Percentiles rank a stretch among this genome's conserved stretches.
These are phyloP conservation scores for Ballota nigra DNA, from an alignment of 257 asterid genomes.

Conservation along the genomic window DNA sequence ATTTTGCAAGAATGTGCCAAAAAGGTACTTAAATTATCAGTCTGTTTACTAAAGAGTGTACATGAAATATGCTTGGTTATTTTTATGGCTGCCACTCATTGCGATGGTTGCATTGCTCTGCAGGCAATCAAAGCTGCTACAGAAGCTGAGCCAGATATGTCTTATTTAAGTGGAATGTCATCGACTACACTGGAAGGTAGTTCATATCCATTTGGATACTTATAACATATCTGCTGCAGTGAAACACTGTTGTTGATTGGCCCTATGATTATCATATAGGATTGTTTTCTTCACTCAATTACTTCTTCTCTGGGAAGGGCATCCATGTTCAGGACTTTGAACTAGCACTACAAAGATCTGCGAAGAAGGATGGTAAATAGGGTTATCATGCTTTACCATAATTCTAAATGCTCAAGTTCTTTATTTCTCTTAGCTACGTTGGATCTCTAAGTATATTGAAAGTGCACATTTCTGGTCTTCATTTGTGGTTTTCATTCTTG, in stretches of 20 bases:
- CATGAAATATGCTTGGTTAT: slow-evolving; percentile 15
- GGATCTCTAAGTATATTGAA: slow-evolving; percentile 9
- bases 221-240: slow-evolving; percentile 18
- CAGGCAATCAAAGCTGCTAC: slow-evolving; percentile 84
- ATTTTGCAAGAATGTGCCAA: slow-evolving; percentile 77
- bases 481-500: not conserved
- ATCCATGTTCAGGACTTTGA: slow-evolving; percentile 66
- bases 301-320: slow-evolving; percentile 79
- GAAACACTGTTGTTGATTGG: slow-evolving; percentile 24
- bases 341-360: slow-evolving; percentile 57
- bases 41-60: slow-evolving; percentile 8
- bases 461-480: not conserved
- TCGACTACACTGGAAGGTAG: slow-evolving; percentile 67
- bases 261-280: slow-evolving; percentile 46
- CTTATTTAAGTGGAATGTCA: slow-evolving; percentile 78
- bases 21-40: slow-evolving; percentile 47
- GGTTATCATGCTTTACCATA: slow-evolving; percentile 3
- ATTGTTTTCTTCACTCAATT: slow-evolving; percentile 73
- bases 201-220: slow-evolving; percentile 23
- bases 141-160: slow-evolving; percentile 62
- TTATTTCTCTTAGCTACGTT: not conserved
- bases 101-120: slow-evolving; percentile 22
- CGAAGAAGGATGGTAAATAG: slow-evolving; percentile 63
- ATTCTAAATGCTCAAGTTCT: slow-evolving; percentile 9
- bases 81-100: slow-evolving; percentile 21